phyloP scores from a whole-genome alignment of 2,329 filamentous ascomycete genomes.

The Teratosphaeria pseudoeucalypti region DNA sequence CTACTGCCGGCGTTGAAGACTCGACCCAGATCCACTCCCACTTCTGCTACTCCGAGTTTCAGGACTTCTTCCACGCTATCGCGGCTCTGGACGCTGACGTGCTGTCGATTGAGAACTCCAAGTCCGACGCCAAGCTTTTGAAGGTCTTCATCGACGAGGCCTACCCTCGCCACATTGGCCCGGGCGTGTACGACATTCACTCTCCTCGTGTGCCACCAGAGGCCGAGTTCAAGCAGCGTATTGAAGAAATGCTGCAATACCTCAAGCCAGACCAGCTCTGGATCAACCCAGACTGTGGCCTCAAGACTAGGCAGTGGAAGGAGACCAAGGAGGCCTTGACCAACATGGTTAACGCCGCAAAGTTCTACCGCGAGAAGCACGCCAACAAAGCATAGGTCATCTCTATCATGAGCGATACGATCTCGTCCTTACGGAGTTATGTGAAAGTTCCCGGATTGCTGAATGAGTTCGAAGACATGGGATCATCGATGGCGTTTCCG shows the following conservation, averaged over 20 bases:
- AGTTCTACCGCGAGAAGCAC: conserved; percentile 72
- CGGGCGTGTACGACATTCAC: conserved; percentile 99
- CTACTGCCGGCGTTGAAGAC: conserved; percentile 85
- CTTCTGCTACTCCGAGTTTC: conserved; percentile 99
- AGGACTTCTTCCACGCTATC: conserved; percentile 99
- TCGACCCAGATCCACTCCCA: conserved; percentile 99
- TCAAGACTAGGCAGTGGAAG: conserved; percentile 98
- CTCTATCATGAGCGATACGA: conserved; percentile 1
- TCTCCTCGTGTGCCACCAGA: conserved; percentile 92
- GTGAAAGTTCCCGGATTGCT: conserved; percentile 1
- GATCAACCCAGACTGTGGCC: conserved; percentile 98
- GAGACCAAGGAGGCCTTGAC: conserved; percentile 93
- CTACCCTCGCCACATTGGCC: conserved; percentile 96
- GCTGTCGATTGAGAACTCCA: conserved; percentile 99
- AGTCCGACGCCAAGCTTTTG: conserved; percentile 98
- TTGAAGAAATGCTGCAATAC: conserved; percentile 93
- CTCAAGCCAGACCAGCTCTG: conserved; percentile 98
- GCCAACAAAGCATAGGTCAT: conserved; percentile 11
- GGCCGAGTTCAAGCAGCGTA: conserved; percentile 96
- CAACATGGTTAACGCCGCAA: conserved; percentile 98
- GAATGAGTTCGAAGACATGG: background rate
- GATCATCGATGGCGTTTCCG: conserved; percentile 9
- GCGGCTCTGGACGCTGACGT: conserved; percentile 96
- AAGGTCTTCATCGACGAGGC: conserved; percentile 96
- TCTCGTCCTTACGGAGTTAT: background rate